Evolutionary conservation across 805 yeast species (phyloP).

Genomic region (Metschnikowia lunata): DNA sequence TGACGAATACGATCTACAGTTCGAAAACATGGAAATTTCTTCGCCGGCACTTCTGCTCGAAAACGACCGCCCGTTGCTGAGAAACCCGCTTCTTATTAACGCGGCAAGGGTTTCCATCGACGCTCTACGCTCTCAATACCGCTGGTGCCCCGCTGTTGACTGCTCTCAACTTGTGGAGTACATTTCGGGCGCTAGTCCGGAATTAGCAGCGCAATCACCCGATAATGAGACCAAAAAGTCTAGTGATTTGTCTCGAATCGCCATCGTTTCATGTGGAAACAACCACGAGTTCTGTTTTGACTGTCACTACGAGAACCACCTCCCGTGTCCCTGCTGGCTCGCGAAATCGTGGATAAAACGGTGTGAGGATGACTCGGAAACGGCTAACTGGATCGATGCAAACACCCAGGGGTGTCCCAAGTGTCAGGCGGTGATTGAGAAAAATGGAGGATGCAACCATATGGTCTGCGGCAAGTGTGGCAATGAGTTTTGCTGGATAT

Average conservation of each 20-base stretch:
- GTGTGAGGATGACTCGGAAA: slow-evolving; percentile 83
- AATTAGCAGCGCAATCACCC: not conserved
- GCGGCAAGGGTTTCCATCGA: slow-evolving; percentile 13
- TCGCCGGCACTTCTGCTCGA: not conserved
- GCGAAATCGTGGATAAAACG: slow-evolving; percentile 70
- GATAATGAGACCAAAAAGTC: not conserved
- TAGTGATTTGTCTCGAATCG: slow-evolving; percentile 34
- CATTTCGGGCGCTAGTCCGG: slow-evolving; percentile 5
- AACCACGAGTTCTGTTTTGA: slow-evolving; percentile 73
- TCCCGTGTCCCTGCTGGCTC: slow-evolving; percentile 76
- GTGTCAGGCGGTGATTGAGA: slow-evolving; percentile 77
- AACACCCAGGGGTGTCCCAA: slow-evolving; percentile 85
- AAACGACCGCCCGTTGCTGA: slow-evolving; percentile 7
- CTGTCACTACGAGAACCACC: slow-evolving; percentile 73
- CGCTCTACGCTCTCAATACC: slow-evolving; percentile 37
- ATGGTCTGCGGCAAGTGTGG: slow-evolving; percentile 81
- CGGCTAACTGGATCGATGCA: slow-evolving; percentile 78
- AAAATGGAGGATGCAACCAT: slow-evolving; percentile 96
- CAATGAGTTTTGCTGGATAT: slow-evolving; percentile 91
- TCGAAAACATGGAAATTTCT: slow-evolving; percentile 1
- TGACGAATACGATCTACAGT: slow-evolving; percentile 11
- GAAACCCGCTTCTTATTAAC: slow-evolving; percentile 9
- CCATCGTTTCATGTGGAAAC: slow-evolving; percentile 64
- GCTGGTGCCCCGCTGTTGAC: slow-evolving; percentile 86
- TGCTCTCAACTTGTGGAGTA: slow-evolving; percentile 56